Evolutionary conservation across 2,329 filamentous ascomycete genomes (phyloP).

Genomic region (Penicillium sp.): DNA sequence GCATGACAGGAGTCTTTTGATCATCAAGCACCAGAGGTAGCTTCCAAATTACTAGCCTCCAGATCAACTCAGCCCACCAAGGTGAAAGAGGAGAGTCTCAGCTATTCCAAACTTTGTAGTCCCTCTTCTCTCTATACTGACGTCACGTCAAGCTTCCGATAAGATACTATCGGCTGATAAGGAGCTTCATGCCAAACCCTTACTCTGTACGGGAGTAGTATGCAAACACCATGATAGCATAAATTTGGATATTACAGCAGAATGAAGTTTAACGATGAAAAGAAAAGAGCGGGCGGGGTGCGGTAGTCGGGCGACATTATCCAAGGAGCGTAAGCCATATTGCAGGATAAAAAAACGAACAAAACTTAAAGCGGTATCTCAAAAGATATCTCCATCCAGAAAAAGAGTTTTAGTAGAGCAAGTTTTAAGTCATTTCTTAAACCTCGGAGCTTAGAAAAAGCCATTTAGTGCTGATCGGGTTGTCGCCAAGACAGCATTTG

Average conservation of each 20-base stretch:
- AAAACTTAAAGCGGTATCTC: too few relatives aligned
- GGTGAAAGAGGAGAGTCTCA: neutral
- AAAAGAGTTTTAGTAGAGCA: neutral
- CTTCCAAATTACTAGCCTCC: too few relatives aligned
- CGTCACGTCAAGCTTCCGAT: neutral
- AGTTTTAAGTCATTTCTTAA: conserved; percentile 45
- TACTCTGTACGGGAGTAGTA: too few relatives aligned
- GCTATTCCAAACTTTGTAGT: neutral
- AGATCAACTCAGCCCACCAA: neutral
- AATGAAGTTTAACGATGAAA: too few relatives aligned
- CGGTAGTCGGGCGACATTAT: too few relatives aligned
- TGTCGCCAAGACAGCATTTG: conserved; percentile 53
- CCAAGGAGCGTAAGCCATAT: too few relatives aligned
- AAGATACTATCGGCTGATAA: neutral
- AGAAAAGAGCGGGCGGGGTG: too few relatives aligned
- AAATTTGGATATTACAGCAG: too few relatives aligned
- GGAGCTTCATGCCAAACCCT: too few relatives aligned
- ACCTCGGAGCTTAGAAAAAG: conserved; percentile 88
- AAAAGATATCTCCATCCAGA: too few relatives aligned
- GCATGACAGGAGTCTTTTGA: neutral
- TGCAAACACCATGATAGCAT: too few relatives aligned
- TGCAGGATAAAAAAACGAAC: too few relatives aligned
- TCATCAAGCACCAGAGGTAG: neutral
- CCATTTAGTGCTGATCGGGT: conserved; percentile 78
- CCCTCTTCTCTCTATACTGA: neutral